Base-by-base conservation (phyloP, 108 stramenopile species). In the Pelagomonas calceolata region DNA sequence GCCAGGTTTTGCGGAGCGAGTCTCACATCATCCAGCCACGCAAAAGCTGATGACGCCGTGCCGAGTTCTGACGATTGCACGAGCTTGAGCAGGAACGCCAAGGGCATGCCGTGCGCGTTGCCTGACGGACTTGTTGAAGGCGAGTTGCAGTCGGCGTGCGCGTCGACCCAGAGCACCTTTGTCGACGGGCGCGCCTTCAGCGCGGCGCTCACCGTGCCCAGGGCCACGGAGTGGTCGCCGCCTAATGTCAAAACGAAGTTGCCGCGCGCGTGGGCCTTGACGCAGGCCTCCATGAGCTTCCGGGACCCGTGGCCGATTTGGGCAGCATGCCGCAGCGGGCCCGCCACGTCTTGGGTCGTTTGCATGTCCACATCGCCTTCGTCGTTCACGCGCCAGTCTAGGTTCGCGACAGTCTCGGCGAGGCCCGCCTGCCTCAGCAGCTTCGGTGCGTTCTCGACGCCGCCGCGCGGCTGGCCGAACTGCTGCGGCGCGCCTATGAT, bases 21-120 rank as follows among this genome's bases (percentile, higher is more conserved):
- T 36, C 45, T 35, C 18, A 81, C 82, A 17, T 76, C 64, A 46
- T 34, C 65, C 29, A 43, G 4, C 21, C 67, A 26, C 66, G 72
- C 34, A 26, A 68, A 21, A 9, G 14, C n/a, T 18, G 18, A 10
- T 32, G 36, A 14, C 75, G 31, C 32, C 12, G 10, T 32, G 68
- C 0, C 26, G 12, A 18, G 17, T 26, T 21, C 67, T 10, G n/a
- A n/a, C n/a, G 31, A 29, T 7, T 69, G 43, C n/a, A n/a, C 44
- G 44, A 45, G 44, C 14, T 92, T 88, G 87, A 97, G 88, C 74
- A 96, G 77, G 69, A 99, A 72, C 12, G 92, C 94, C 34, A 99
- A 36, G 10, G 97, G 97, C 98, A 99, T 99, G 18, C 98, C 98
- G 74, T 99, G 98, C 91, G 98, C 91, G 72, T 98, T 98, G n/a